phyloP scores from a whole-genome alignment of 192 early-diverging fungal species.

The Powellomyces hirtus region DNA sequence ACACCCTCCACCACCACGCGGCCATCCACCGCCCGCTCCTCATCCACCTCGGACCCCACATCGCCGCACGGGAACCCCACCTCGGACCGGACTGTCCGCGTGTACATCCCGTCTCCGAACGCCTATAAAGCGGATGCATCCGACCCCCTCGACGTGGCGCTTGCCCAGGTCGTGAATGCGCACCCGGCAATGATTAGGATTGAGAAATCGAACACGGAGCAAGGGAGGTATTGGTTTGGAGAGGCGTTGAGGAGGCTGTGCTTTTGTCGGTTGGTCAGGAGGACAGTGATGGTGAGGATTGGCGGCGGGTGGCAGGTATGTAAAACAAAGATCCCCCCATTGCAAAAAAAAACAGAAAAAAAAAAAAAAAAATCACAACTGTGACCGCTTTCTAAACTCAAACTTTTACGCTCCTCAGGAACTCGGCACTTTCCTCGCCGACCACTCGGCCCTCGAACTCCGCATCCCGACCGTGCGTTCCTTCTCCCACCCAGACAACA shows the following conservation, averaged over 20 bases:
- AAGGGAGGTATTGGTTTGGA: conserved; percentile 26
- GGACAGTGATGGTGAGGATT: conserved; percentile 24
- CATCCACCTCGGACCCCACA: not conserved
- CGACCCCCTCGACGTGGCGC: conserved; percentile 25
- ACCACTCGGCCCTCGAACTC: conserved; percentile 25
- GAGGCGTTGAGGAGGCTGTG: conserved; percentile 18
- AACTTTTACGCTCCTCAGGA: not conserved
- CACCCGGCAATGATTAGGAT: conserved; percentile 4
- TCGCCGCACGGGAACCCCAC: not conserved
- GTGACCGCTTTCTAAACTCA: no score
- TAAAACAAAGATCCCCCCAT: no score
- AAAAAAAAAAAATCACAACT: no score
- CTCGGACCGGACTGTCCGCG: not conserved
- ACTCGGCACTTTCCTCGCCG: conserved; percentile 12
- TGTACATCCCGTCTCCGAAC: conserved; percentile 20
- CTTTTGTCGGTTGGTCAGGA: conserved; percentile 17
- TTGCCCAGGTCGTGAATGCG: conserved; percentile 18
- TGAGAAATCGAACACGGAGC: not conserved
- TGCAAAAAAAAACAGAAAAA: no score
- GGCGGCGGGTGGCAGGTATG: conserved; percentile 32
- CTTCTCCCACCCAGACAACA: conserved; percentile 2
- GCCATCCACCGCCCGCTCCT: not conserved
- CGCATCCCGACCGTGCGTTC: conserved; percentile 27
- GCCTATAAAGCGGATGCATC: conserved; percentile 8
- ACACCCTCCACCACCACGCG: not conserved